Evolutionary conservation across 768 basidiomycete genomes (phyloP), one percentile per base, ranked within the genome.

Genomic region (Asterophora lycoperdoides): DNA sequence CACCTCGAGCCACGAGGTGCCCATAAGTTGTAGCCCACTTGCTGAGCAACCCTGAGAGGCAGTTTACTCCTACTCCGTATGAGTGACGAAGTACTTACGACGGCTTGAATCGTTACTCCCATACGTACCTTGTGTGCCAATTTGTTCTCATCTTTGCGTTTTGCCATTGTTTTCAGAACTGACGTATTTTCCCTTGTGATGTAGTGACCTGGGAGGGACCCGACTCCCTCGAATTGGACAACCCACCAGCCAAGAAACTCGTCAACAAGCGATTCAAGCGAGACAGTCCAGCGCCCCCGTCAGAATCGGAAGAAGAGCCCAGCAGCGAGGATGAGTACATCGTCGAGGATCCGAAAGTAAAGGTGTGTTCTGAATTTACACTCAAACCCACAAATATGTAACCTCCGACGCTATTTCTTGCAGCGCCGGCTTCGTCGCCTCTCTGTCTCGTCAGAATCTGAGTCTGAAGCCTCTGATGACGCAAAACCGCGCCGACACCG

Each of bases 251-350:
- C 35, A 67, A 69, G 58, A 62, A 64, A 19, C 60, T 59, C 36
- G 52, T 60, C 35, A 64, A 61, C 54, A 58, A 60, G 32, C 61
- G 54, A 32, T 48, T 52, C 35, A 53, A 56, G 37, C 52, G 60
- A 41, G 55, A 60, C 18, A 57, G 48, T 9, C 63, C 59, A 17
- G 40, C 48, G 2, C 41, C 42, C 9, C 52, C 68, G 14, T 74
- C 76, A 15, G 77, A 78, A 55, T 75, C 78, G 2, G 78, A 76
- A 41, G 70, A 68, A 18, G 73, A 76, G 43, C 66, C 66, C 28
- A 74, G 73, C 48, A 86, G 81, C 60, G 85, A 79, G 51, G 87
- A 89, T 57, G 88, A 90, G 56, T 89, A 86, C 62, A 72, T 86
- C 41, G 80, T 69, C 41, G 78, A 77, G 52, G 61, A 65, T 18